Base-by-base conservation (phyloP, 1,139 yeast genomes). In the Yamadazyma aaseri region DNA sequence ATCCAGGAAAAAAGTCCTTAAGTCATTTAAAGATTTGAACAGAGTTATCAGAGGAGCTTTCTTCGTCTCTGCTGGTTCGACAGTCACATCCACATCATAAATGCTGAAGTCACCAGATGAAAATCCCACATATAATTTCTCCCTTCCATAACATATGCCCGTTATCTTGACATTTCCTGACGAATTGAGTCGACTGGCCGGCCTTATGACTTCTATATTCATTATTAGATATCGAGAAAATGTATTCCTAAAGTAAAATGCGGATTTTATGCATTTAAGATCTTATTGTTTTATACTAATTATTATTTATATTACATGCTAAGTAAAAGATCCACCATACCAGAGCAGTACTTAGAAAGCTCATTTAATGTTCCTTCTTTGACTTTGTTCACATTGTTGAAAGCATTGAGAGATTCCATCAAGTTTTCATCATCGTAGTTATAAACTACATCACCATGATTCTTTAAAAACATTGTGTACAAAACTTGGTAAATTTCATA, bases 361-460 rank as follows among this genome's bases (percentile, higher is more conserved):
- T 74, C 76, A 47, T 87, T 95, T 50, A 92, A 58, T 20, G 71
- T 67, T 9, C 65, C 65, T 26, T 28, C 26, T 35, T 69, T 73
- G 0, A 42, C 47, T 15, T 53, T 47, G 45, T 79, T 82, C 1
- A 34, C 30, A n/a, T 31, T 26, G 12, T 32, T 14, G 15, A 52
- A 60, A 2, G 43, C 47, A 10, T 62, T 62, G 31, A 87, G 57
- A 1, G 77, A 73, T 1, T 53, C 56, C 26, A 58, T 60, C 23
- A 80, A 60, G 15, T 50, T 44, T 3, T 49, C 56, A 6, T 67
- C 72, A 12, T 58, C 56, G 2, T 61, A 60, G 38, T 69, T 64
- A 45, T 80, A 77, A 18, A 90, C 62, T 5, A 86, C 80, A 57
- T 92, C 98, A 15, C 92, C 92, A 55, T 94, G 98, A 34, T 73